A percentile compares a stretch with the other conserved stretches of the same genome.
Conservation (phyloP, 2,329 filamentous ascomycete species). For the Calonectria hongkongensis region DNA sequence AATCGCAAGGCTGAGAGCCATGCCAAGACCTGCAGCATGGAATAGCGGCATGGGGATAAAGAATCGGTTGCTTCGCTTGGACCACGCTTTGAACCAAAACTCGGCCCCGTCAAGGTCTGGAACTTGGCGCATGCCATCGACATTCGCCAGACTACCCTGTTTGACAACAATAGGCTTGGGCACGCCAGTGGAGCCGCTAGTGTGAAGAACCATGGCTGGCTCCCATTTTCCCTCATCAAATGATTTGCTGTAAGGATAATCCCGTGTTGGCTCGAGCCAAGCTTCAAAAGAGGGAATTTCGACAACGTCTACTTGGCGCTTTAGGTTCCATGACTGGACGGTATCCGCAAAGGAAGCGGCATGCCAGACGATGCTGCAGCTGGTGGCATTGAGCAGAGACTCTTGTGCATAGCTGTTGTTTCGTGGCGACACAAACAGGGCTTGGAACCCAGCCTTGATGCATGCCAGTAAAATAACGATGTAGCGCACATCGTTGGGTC, state of each 20-base stretch:
- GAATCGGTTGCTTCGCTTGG: not conserved
- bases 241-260: slow-evolving; percentile 3
- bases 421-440: not conserved
- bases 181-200: not conserved
- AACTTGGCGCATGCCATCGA: not conserved
- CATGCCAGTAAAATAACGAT: not conserved
- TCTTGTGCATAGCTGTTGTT: slow-evolving; percentile 1
- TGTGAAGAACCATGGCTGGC: slow-evolving; percentile 18
- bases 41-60: slow-evolving; percentile 9
- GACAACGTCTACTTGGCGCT: not conserved
- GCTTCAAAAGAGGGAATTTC: not conserved
- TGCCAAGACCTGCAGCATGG: not conserved
- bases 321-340: slow-evolving; percentile 14
- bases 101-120: not conserved
- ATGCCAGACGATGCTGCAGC: slow-evolving; percentile 9
- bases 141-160: not conserved
- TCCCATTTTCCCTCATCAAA: slow-evolving; percentile 12
- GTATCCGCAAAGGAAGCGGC: not conserved
- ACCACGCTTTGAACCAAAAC: not conserved
- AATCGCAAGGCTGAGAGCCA: not conserved
- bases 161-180: not conserved
- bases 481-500: slow-evolving; percentile 11
- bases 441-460: slow-evolving; percentile 13
- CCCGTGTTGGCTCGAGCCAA: not conserved
- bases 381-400: not conserved